Conservation (phyloP, 2,329 filamentous ascomycete species). For the Cadophora luteo-olivacea region DNA sequence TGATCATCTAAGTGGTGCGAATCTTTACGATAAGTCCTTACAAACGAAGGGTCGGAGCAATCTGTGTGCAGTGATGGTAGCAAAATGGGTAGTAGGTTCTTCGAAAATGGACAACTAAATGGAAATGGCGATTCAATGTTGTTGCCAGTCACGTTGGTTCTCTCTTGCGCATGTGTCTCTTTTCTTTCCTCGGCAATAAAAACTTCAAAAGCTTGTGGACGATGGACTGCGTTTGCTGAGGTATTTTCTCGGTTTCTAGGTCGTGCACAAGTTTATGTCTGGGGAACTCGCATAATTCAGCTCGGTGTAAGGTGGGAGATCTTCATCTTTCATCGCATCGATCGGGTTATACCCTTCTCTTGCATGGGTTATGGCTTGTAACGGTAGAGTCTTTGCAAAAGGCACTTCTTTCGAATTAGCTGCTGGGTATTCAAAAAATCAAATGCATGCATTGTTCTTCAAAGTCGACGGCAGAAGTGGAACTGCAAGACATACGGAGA, state of each 20-base stretch:
- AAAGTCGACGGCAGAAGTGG: neutral
- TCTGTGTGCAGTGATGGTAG: conserved; percentile 20
- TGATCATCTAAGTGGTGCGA: conserved; percentile 31
- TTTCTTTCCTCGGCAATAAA: conserved; percentile 11
- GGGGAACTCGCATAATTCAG: conserved; percentile 17
- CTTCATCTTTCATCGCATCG: conserved; percentile 21
- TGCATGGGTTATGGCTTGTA: conserved; percentile 28
- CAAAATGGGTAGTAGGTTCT: conserved; percentile 22
- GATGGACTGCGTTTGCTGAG: conserved; percentile 17
- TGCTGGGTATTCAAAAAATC: conserved; percentile 15
- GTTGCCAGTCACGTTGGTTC: conserved; percentile 13
- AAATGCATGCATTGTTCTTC: conserved; percentile 1
- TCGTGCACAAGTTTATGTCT: neutral
- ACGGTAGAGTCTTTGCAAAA: conserved; percentile 31
- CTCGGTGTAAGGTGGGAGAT: conserved; percentile 20
- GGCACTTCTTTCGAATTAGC: conserved; percentile 24
- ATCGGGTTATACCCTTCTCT: conserved; percentile 24
- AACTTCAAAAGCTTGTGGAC: conserved; percentile 23
- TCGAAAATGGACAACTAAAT: conserved; percentile 25
- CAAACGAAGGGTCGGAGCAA: conserved; percentile 32
- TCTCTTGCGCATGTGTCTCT: conserved; percentile 15
- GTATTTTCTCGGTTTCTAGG: neutral
- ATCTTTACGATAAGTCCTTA: conserved; percentile 28
- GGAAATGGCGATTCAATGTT: conserved; percentile 28
- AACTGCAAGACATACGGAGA: neutral